Evolutionary conservation across 176 grass and related monocot genomes (phyloP).

Genomic region (Canna indica): DNA sequence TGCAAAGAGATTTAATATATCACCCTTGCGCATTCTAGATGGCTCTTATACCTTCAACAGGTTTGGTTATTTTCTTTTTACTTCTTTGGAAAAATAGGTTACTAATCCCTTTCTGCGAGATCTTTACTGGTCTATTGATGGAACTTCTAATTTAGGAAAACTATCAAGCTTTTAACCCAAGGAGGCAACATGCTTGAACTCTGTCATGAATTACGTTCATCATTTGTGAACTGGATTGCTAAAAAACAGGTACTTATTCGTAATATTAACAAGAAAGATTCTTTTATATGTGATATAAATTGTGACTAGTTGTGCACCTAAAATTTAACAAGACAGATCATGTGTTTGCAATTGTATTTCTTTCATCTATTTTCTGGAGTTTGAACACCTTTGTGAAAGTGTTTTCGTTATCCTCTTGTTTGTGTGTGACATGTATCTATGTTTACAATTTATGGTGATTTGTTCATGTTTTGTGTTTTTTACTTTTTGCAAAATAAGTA

Average conservation of each 20-base stretch:
- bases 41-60: conserved; percentile 48
- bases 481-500: no score
- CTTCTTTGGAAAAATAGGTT: conserved; percentile 7
- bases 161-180: conserved; percentile 84
- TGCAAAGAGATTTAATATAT: conserved; percentile 78
- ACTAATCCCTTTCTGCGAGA: not conserved
- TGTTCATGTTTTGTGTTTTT: not conserved
- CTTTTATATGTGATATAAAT: not conserved
- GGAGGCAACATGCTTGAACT: conserved; percentile 96
- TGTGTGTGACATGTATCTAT: not conserved
- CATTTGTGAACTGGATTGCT: conserved; percentile 65
- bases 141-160: conserved; percentile 39
- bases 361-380: not conserved
- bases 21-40: conserved; percentile 62
- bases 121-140: conserved; percentile 6
- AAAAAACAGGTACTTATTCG: conserved; percentile 47
- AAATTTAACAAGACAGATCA: not conserved
- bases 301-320: not conserved
- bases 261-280: not conserved
- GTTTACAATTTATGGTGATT: not conserved
- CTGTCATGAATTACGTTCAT: conserved; percentile 67
- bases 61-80: conserved; percentile 22
- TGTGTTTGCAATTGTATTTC: not conserved
- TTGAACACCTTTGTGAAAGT: not conserved
- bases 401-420: not conserved